A percentile compares a stretch with the other conserved stretches of the same genome.
These are phyloP conservation scores for Aspergillus egyptiacus DNA, from an alignment of 495 filamentous ascomycete genomes.

Conservation along the genomic window DNA sequence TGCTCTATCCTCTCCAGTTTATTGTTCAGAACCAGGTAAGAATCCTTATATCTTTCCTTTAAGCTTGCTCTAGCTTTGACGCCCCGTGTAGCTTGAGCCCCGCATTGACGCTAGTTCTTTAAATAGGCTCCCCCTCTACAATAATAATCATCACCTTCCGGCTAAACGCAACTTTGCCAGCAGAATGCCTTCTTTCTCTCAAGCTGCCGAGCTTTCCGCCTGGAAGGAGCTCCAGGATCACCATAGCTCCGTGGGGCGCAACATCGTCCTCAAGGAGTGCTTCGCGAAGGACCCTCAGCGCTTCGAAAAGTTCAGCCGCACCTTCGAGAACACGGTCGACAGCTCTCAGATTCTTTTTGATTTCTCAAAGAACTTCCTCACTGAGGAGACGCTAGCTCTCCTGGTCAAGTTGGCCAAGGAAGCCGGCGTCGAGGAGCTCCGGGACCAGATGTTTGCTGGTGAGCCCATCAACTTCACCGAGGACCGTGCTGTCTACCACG, in stretches of 20 bases:
- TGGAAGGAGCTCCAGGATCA: slow-evolving; percentile 89
- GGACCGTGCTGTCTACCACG: slow-evolving; percentile 91
- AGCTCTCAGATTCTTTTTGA: slow-evolving; percentile 86
- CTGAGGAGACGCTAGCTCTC: slow-evolving; percentile 80
- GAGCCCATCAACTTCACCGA: slow-evolving; percentile 99
- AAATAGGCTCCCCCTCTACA: too few relatives aligned
- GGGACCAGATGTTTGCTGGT: slow-evolving; percentile 94
- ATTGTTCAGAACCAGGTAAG: slow-evolving; percentile 11
- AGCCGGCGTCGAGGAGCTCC: slow-evolving; percentile 82
- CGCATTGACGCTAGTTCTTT: slow-evolving; percentile 30
- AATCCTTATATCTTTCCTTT: neutral
- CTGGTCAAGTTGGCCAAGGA: slow-evolving; percentile 86
- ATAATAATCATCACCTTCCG: neutral
- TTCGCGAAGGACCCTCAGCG: slow-evolving; percentile 85
- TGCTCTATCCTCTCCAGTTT: neutral
- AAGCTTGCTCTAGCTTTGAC: neutral
- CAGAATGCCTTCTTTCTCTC: slow-evolving; percentile 57
- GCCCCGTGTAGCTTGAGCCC: slow-evolving; percentile 24
- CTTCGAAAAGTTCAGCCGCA: slow-evolving; percentile 84
- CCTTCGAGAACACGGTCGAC: slow-evolving; percentile 73
- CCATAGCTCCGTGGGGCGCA: slow-evolving; percentile 72
- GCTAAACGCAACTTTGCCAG: slow-evolving; percentile 11
- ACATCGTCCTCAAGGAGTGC: slow-evolving; percentile 86
- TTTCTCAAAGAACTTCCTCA: slow-evolving; percentile 98
- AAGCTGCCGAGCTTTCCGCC: slow-evolving; percentile 72